Base-by-base conservation (phyloP, 73 alveolate species). In the Paramecium tetraurelia region DNA sequence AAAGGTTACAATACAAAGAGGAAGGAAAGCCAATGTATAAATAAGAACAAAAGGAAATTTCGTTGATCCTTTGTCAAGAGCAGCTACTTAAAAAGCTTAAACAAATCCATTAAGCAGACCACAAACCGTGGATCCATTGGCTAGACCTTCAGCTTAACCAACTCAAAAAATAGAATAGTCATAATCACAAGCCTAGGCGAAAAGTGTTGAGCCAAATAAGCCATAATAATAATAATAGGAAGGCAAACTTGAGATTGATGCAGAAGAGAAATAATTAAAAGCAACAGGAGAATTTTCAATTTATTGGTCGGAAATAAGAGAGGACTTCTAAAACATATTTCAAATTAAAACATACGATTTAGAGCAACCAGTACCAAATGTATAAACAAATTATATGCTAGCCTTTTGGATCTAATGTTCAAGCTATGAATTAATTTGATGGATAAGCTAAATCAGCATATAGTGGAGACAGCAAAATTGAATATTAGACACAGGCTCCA, bases 1-100 rank as follows among this genome's bases (percentile, higher is more conserved):
- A 14, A 89, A 71, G 63, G 77, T 89, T 21, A 44, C 71, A 43
- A 40, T 46, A 71, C 27, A 36, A 9, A 89, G 87, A 70, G 94
- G 87, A 41, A 29, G 85, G 14, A 89, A 71, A 72, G 44, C 21
- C 31, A 41, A 48, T 38, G 75, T 89, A 5, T 29, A 71, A 89
- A 89, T 89, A 40, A 69, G 75, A 36, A 71, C 94, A 20, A 59
- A 89, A 89, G 94, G 94, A 69, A 83, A 83, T 70, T 89, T 70
- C 20, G 92, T 89, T 71, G 94, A 89, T 89, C 94, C 94, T 46
- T 85, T 89, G 48, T 89, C 92, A 9, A 58, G 94, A 50, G 71
- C 76, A 35, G 57, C 44, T 38, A 31, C 68, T 33, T 20, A 89
- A 22, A 31, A 58, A 31, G 68, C 70, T 27, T 48, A 59, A 31